Conservation (phyloP, 2,329 filamentous ascomycete genomes). For the Ophiocordyceps unilateralis region DNA sequence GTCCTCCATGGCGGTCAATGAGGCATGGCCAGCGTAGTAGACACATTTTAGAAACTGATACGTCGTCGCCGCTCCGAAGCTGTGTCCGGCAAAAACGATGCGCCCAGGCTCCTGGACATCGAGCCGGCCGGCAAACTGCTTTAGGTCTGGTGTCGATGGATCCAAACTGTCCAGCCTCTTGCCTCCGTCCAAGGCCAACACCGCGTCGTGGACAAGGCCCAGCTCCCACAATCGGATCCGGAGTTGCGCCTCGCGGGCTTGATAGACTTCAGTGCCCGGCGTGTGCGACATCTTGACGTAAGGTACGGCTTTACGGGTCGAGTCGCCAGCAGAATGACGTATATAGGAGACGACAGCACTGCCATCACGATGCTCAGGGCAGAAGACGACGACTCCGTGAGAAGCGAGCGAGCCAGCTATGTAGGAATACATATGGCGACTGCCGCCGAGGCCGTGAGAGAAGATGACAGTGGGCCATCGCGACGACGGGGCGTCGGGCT, state of each 20-base stretch:
- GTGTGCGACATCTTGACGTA: constrained; percentile 44
- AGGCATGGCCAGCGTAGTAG: constrained; percentile 42
- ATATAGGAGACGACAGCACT: constrained; percentile 61
- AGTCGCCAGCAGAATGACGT: constrained; percentile 36
- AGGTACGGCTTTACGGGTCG: constrained; percentile 19
- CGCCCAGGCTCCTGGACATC: constrained; percentile 54
- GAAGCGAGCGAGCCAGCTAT: constrained; percentile 63
- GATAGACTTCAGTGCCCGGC: constrained; percentile 46
- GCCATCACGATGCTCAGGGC: constrained; percentile 70
- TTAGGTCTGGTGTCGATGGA: constrained; percentile 28
- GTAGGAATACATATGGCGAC: constrained; percentile 73
- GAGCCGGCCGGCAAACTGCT: constrained; percentile 42
- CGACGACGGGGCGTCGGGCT: constrained; percentile 25
- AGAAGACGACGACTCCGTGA: constrained; percentile 65
- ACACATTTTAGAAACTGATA: constrained; percentile 66
- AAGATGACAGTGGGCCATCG: constrained; percentile 74
- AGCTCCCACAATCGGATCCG: constrained; percentile 66
- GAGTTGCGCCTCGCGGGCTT: constrained; percentile 52
- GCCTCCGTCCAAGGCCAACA: constrained; percentile 48
- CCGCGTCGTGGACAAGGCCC: constrained; percentile 49
- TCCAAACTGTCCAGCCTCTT: constrained; percentile 34
- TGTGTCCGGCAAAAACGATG: constrained; percentile 64
- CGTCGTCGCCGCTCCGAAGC: constrained; percentile 59
- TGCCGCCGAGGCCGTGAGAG: constrained; percentile 70
- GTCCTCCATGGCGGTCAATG: constrained; percentile 27